Base-by-base conservation (phyloP, 164 flowering plant genomes). In the Litsea cubeba region DNA sequence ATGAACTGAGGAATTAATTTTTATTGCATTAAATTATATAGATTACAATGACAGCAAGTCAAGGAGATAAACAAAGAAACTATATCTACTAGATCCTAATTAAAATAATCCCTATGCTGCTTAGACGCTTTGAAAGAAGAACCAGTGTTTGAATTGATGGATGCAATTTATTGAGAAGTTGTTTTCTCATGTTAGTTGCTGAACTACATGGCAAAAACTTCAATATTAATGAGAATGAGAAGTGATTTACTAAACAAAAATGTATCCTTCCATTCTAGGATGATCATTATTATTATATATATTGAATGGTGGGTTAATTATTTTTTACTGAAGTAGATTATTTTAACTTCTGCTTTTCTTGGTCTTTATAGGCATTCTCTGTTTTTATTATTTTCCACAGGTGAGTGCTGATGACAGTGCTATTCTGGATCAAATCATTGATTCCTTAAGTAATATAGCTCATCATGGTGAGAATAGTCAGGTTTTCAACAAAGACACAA, bases 331-430 rank as follows among this genome's bases (percentile, higher is more conserved):
- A 64, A 18, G 35, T 10, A 51, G 23, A 25, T 24, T 71, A 3
- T 17, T 62, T 14, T 40, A 24, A 18, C 35, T 60, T 74, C 11
- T 75, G 57, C 49, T 69, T 4, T 25, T 60, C 60, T 10, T 77
- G 28, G 40, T 64, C 23, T 66, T 40, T 22, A 30, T 30, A 62
- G 68, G n/a, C 46, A 28, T 71, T 73, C 63, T 71, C 65, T 23
- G 0, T 80, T 7, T 54, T 54, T 54, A 15, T 1, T 54, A 3
- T 76, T 69, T 74, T 78, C 72, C 57, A 74, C 87, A 95, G 99
- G 97, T 96, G 54, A 85, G 94, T 76, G 95, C 97, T 15, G 92
- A 94, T 83, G 90, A 92, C 81, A 79, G 79, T 68, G 83, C 71
- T 69, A 81, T 87, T 74, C 86, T 96, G 25, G 89, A 92, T 72